Conservation (phyloP, 768 basidiomycete genomes). For the Pilatotrama ljubarskyi region DNA sequence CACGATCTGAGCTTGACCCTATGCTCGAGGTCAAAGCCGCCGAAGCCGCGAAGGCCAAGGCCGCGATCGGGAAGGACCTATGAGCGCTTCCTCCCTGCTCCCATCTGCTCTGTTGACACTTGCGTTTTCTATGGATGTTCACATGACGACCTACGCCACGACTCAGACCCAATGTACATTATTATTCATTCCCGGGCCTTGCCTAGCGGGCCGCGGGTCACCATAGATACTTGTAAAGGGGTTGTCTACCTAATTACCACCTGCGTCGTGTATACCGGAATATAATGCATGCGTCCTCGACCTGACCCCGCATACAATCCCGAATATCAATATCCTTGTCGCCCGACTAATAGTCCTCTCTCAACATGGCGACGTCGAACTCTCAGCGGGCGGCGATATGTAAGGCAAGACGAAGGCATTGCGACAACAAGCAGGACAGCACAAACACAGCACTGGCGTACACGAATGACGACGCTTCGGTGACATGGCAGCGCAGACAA, state of each 20-base stretch:
- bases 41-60: conserved; percentile 33
- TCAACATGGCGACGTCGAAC: background rate
- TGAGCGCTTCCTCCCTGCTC: conserved; percentile 4
- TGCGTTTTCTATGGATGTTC: conserved; percentile 9
- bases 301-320: background rate
- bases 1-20: conserved; percentile 81
- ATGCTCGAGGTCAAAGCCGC: conserved; percentile 61
- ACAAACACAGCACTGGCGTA: conserved; percentile 1
- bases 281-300: conserved; percentile 2
- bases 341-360: background rate
- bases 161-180: conserved; percentile 18
- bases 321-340: background rate
- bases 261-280: conserved; percentile 10
- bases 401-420: too few species aligned
- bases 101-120: background rate
- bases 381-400: too few species aligned
- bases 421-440: background rate
- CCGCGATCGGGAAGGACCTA: conserved; percentile 27
- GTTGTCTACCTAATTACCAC: conserved; percentile 5
- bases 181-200: conserved; percentile 1
- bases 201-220: conserved; percentile 1
- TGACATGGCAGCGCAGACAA: background rate
- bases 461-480: background rate
- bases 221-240: conserved; percentile 13
- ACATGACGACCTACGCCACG: conserved; percentile 16